Base-by-base conservation (phyloP, 306 rosid species). In the Cicer cuneatum region DNA sequence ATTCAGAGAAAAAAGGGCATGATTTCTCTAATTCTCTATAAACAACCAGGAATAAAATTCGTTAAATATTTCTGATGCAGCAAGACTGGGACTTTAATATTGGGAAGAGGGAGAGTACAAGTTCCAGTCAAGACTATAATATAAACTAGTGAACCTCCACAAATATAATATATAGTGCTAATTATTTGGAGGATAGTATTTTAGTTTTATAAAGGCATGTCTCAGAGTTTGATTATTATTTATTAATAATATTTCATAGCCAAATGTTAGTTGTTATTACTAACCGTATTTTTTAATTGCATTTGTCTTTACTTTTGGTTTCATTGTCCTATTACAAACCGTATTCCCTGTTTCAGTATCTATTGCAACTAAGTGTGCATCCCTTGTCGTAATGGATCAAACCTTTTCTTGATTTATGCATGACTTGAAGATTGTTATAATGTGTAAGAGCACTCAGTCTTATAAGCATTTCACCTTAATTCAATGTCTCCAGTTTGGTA, bases 401-500 rank as follows among this genome's bases (percentile, higher is more conserved):
- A 33, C 66, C 42, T 59, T 59, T 35, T 35, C 66, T 35, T 35
- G 42, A 59, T 41, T 42, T 59, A 59, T 33, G 65, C 47, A 14
- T 61, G 39, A 73, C 67, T 69, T 40, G 35, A 39, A 35, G 19
- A 54, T 19, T n/a, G 54, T 58, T 41, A 67, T 45, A 10, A 52
- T 33, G 63, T 58, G 75, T 16, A 75, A 74, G 16, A 66, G 37
- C 56, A 57, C 18, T 56, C 24, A 79, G 37, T 73, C 69, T 10
- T 14, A 14, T 59, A 19, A 65, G 81, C 12, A 47, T 68, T 82
- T 80, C 81, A 91, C 98, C 98, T 93, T 83, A 89, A 80, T 81
- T 93, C 97, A 78, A 93, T 84, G 78, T 60, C 87, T 75, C 98
- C 93, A 69, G 86, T 86, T 68, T 78, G 92, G 85, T 89, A 89